Evolutionary conservation across 306 rosid species (phyloP), one percentile per base, ranked within the genome.

Genomic region (Malus sieversii): DNA sequence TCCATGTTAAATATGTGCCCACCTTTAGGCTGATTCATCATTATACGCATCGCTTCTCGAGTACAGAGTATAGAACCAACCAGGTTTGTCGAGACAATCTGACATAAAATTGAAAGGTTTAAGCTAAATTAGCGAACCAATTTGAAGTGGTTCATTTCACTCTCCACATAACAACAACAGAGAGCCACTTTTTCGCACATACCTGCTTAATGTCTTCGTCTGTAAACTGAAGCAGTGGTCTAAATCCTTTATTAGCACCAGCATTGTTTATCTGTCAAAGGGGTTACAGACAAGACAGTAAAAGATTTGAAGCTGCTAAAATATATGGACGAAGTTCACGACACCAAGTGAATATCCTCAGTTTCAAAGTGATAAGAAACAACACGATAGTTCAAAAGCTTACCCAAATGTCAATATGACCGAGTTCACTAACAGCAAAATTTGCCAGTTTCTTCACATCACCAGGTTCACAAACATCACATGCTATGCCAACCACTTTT

Each of bases 1-100:
- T 95, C 97, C 98, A 95, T 89, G 65, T 92, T 95, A 80, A 95
- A 95, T 77, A 95, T 85, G 87, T 92, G 98, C 20, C 97, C 98
- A 69, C 96, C 92, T 75, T 77, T 90, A 46, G 79, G 78, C 55
- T 95, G 97, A 71, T 80, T 86, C 78, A 70, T 79, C 98, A 95
- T 92, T 53, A 95, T 42, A 29, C 80, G 83, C 92, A 87, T 90
- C 77, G 98, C 98, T 83, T 95, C 97, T 71, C 91, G 90, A 59
- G 98, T 92, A 79, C 98, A 95, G 46, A 95, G 87, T 55, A 95
- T 85, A 20, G 98, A 92, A 16, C 97, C 98, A 10, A 95, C 93
- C 77, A 95, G 88, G 84, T 92, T 95, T 71, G 97, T 95, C 20
- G 97, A 92, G 79, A 92, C 97, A 88, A 95, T 95, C 98, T 95